phyloP scores from a whole-genome alignment of 2,329 filamentous ascomycete genomes.

The Knufia fluminis region DNA sequence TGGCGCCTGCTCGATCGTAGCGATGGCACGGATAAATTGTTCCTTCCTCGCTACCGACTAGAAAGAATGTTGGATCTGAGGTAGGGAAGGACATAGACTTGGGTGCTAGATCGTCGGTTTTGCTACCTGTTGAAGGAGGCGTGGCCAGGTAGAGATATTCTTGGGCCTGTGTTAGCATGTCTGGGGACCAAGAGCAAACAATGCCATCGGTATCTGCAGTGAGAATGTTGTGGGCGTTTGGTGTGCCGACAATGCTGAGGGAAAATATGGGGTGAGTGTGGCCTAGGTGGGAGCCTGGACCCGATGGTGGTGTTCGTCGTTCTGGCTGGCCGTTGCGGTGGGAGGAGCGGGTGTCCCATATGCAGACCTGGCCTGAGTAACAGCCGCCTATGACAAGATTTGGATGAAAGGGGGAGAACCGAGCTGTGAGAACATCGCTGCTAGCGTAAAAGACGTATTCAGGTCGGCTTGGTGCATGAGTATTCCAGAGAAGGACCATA shows the following conservation, averaged over 20 bases:
- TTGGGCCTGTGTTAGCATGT: slow-evolving; percentile 95
- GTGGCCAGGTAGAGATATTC: slow-evolving; percentile 83
- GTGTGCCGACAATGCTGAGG: slow-evolving; percentile 89
- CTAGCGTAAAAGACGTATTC: slow-evolving; percentile 97
- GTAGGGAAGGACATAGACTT: slow-evolving; percentile 92
- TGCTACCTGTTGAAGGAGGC: slow-evolving; percentile 60
- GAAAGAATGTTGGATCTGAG: slow-evolving; percentile 93
- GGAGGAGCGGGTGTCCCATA: slow-evolving; percentile 92
- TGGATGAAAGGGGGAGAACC: slow-evolving; percentile 97
- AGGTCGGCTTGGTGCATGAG: slow-evolving; percentile 84
- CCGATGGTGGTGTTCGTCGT: slow-evolving; percentile 86
- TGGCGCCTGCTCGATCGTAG: slow-evolving; percentile 93
- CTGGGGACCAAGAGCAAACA: slow-evolving; percentile 93
- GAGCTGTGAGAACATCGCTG: slow-evolving; percentile 87
- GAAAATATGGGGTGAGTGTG: slow-evolving; percentile 96
- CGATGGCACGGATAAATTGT: slow-evolving; percentile 93
- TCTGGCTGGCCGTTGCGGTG: slow-evolving; percentile 60
- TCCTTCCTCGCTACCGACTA: slow-evolving; percentile 93
- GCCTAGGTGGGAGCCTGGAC: slow-evolving; percentile 55
- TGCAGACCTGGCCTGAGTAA: slow-evolving; percentile 89
- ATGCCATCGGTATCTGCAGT: slow-evolving; percentile 94
- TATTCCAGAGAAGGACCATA: slow-evolving; percentile 92
- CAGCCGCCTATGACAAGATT: slow-evolving; percentile 93
- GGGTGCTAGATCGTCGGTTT: slow-evolving; percentile 88
- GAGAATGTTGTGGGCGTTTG: slow-evolving; percentile 94